Evolutionary conservation across 352 stramenopile species (phyloP).

Genomic region (Elongisporangium anandrum): DNA sequence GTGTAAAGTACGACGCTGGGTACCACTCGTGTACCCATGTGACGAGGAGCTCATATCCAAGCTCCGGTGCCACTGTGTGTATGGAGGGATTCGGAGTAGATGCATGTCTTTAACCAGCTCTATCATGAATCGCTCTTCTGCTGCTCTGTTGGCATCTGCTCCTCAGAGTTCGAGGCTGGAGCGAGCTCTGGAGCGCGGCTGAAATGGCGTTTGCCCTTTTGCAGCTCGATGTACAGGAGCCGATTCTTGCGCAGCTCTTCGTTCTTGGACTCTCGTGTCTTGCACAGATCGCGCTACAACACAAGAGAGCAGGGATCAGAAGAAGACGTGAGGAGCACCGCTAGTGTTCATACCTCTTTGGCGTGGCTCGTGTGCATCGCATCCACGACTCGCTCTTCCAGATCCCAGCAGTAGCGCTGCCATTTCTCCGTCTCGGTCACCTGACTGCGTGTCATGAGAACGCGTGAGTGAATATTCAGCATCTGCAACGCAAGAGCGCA

Average conservation of each 20-base stretch:
- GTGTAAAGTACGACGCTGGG: not conserved
- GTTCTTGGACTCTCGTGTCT: constrained; percentile 59
- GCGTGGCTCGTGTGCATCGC: constrained; percentile 41
- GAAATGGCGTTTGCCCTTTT: constrained; percentile 64
- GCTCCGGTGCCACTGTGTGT: not conserved
- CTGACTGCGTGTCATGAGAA: constrained; percentile 28
- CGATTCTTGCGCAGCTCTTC: constrained; percentile 65
- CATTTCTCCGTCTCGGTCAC: constrained; percentile 71
- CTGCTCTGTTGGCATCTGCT: not conserved
- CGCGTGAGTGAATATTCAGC: not conserved
- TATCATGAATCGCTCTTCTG: not conserved
- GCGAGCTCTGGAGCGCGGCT: constrained; percentile 1
- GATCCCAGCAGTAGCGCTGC: constrained; percentile 73
- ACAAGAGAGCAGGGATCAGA: not conserved
- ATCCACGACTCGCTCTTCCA: constrained; percentile 61
- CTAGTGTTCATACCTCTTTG: constrained; percentile 37
- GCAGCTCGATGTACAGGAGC: constrained; percentile 65
- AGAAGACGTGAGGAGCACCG: not conserved
- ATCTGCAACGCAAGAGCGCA: not conserved
- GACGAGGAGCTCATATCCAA: not conserved
- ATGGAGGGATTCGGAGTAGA: no score
- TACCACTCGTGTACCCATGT: not conserved
- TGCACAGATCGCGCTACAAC: constrained; percentile 54
- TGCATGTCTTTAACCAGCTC: not conserved
- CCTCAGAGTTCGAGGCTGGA: not conserved